These are phyloP conservation scores for Zychaea mexicana DNA, from an alignment of 371 early-diverging fungal species.

Conservation along the genomic window DNA sequence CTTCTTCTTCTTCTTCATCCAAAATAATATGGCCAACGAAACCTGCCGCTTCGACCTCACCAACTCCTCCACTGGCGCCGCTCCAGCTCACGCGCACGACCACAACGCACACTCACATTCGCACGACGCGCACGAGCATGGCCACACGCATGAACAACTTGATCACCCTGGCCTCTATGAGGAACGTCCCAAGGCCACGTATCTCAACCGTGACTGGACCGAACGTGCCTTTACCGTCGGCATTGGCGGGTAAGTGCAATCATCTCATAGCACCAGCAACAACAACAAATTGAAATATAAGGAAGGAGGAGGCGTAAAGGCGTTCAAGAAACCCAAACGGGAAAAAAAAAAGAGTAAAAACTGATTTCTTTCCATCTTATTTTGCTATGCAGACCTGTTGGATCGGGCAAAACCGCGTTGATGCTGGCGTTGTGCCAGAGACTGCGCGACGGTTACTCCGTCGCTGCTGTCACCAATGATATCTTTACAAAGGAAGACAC, in stretches of 20 bases:
- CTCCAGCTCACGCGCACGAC: slow-evolving; percentile 29
- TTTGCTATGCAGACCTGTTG: slow-evolving; percentile 74
- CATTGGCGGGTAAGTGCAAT: slow-evolving; percentile 91
- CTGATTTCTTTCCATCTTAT: not conserved
- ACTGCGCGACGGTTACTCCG: slow-evolving; percentile 75
- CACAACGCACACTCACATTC: slow-evolving; percentile 28
- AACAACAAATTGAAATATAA: too few species aligned
- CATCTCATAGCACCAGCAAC: too few species aligned
- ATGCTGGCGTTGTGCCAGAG: slow-evolving; percentile 88
- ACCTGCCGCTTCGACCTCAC: slow-evolving; percentile 35
- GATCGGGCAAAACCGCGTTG: slow-evolving; percentile 94
- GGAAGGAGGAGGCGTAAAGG: too few species aligned
- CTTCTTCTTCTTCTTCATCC: slow-evolving; percentile 9
- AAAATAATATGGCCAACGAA: slow-evolving; percentile 20
- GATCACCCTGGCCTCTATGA: slow-evolving; percentile 86
- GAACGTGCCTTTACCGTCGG: slow-evolving; percentile 95
- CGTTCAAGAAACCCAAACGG: not conserved
- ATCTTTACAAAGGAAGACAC: slow-evolving; percentile 92
- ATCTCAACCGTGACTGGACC: slow-evolving; percentile 79
- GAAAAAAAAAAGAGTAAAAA: not conserved
- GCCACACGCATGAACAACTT: slow-evolving; percentile 82
- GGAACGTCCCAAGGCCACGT: slow-evolving; percentile 75
- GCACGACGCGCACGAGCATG: slow-evolving; percentile 51
- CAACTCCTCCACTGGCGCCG: slow-evolving; percentile 19
- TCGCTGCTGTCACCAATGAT: slow-evolving; percentile 89